Base-by-base conservation (phyloP, 495 filamentous ascomycete genomes). In the Daldinia vernicosa region DNA sequence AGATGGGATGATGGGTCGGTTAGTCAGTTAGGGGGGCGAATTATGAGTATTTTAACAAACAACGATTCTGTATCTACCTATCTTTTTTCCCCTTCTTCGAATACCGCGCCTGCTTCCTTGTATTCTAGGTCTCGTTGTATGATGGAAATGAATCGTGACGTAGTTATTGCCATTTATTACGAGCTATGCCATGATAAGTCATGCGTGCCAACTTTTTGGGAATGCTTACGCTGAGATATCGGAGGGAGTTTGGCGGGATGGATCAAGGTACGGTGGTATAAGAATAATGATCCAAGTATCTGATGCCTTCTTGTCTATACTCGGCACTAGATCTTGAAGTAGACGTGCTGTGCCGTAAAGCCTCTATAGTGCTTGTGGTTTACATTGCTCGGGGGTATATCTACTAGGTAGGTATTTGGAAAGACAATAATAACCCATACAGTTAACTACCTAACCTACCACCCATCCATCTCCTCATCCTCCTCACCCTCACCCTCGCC, bases 401-500 rank as follows among this genome's bases (percentile, higher is more conserved):
- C 47, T 67, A 19, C n/a, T 33, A n/a, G n/a, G n/a, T n/a, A n/a
- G n/a, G n/a, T n/a, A 2, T 24, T 17, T 2, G 11, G 43, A 55
- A 30, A 28, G 15, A 17, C 26, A 55, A 19, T 11, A 19, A 54
- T 19, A 30, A 33, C 27, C 27, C 12, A 26, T 4, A 30, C 5
- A 43, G 4, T 14, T 28, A 28, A 43, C 39, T 45, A n/a, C 52
- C 15, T 27, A 27, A 35, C 55, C 51, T 27, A 51, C 39, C 4
- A 60, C 54, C 9, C 61, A 17, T 43, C 39, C 30, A 7, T 72
- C 75, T 71, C 70, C 0, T 73, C 69, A 3, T 68, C 64, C 12
- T 75, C 76, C 7, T 71, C 71, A 4, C 72, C 73, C 12, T 75
- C 77, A 2, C 71, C 75, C 47, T 71, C 61, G 9, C 50, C 37